These are phyloP conservation scores for Platismatia glauca DNA, from an alignment of 495 filamentous ascomycete species.

Conservation along the genomic window DNA sequence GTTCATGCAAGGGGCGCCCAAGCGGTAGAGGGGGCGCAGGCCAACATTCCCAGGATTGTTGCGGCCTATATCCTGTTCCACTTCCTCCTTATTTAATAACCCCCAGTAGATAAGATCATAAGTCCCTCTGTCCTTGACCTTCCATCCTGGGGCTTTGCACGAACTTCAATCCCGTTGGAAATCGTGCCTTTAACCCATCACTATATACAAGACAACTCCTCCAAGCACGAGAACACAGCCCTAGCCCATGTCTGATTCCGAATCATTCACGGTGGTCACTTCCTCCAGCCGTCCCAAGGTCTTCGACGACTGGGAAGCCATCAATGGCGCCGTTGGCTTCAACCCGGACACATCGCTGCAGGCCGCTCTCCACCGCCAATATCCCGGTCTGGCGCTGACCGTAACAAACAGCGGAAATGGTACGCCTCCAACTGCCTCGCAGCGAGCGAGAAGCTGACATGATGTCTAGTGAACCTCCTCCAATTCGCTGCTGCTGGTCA, in stretches of 20 bases:
- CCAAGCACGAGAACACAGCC: neutral
- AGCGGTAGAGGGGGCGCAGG: neutral
- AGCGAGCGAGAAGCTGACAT: neutral
- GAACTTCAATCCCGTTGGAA: neutral
- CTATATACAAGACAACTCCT: neutral
- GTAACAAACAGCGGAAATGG: slow-evolving; percentile 17
- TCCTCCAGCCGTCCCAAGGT: slow-evolving; percentile 13
- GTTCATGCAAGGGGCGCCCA: neutral
- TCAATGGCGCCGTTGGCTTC: slow-evolving; percentile 10
- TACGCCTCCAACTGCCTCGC: neutral
- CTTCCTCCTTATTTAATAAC: neutral
- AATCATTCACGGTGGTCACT: slow-evolving; percentile 6
- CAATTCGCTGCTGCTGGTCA: slow-evolving; percentile 34
- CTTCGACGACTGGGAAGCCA: slow-evolving; percentile 12
- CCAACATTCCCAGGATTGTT: neutral
- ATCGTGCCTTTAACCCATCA: neutral
- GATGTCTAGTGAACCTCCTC: slow-evolving; percentile 23
- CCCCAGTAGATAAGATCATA: neutral
- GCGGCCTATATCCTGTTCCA: slow-evolving; percentile 6
- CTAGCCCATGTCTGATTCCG: slow-evolving; percentile 1
- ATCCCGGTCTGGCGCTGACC: slow-evolving; percentile 17
- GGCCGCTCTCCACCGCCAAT: slow-evolving; percentile 20
- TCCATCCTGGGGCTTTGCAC: neutral
- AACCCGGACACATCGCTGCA: slow-evolving; percentile 12
- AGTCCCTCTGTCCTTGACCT: neutral